A percentile compares a stretch with the other conserved stretches of the same genome.
Conservation (phyloP, 2,329 filamentous ascomycete genomes). For the Didymella exigua region DNA sequence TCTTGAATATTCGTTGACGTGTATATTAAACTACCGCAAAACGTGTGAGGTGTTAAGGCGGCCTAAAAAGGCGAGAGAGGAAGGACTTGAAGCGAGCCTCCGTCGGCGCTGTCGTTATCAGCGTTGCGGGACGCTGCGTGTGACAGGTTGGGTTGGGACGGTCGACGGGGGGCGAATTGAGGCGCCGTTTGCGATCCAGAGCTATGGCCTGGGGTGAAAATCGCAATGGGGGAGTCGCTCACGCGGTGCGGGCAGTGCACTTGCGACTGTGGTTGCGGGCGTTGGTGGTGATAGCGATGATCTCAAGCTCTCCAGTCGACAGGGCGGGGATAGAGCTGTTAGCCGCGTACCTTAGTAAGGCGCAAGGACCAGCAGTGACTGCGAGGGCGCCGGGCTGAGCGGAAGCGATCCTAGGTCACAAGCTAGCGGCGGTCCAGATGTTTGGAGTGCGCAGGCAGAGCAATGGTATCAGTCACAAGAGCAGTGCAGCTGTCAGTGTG, state of each 20-base stretch:
- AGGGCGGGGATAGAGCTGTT: conserved; percentile 34
- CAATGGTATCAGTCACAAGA: conserved; percentile 14
- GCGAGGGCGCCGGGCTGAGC: conserved; percentile 26
- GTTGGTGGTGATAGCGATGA: conserved; percentile 32
- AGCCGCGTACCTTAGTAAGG: conserved; percentile 34
- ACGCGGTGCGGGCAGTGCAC: conserved; percentile 26
- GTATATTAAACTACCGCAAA: not conserved
- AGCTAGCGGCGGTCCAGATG: conserved; percentile 21
- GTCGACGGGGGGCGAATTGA: conserved; percentile 43
- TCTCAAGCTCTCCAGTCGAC: conserved; percentile 28
- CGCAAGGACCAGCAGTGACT: conserved; percentile 25
- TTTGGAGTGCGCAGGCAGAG: conserved; percentile 1
- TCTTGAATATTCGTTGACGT: conserved; percentile 4
- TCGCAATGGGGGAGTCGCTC: conserved; percentile 17
- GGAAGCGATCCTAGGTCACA: conserved; percentile 27
- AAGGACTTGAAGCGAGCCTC: conserved; percentile 54
- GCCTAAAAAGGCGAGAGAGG: conserved; percentile 53
- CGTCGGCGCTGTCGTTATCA: conserved; percentile 49
- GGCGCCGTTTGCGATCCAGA: conserved; percentile 48
- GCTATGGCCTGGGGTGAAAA: conserved; percentile 33
- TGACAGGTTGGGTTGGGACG: conserved; percentile 36
- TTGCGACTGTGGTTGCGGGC: conserved; percentile 19
- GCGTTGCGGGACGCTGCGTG: conserved; percentile 37
- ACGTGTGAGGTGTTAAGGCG: conserved; percentile 47
- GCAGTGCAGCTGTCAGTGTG: conserved; percentile 12